Base-by-base conservation (phyloP, 1,284 basidiomycete species). In the Papiliotrema nemorosa region DNA sequence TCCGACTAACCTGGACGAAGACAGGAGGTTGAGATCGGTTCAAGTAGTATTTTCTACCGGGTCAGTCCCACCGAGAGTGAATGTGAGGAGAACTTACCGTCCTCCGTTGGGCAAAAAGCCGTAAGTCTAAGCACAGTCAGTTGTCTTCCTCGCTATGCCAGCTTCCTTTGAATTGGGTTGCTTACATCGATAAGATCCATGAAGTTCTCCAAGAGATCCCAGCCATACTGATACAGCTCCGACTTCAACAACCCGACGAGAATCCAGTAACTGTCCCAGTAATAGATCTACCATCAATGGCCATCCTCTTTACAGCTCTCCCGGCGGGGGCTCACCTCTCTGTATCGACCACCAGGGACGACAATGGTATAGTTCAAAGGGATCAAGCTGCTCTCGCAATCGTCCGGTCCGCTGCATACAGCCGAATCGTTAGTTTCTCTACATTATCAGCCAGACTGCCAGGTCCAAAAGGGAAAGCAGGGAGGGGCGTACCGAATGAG, bases 91-190 rank as follows among this genome's bases (percentile, higher is more conserved):
- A 21, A 41, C 51, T 47, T 21, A 58, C 57, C 62, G 80, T 14
- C 90, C 90, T 13, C 92, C 92, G 65, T 96, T 97, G 2, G 91
- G 91, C 58, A 97, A 85, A 75, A 94, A 97, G 0, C 91, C 91
- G 50, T 72, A 72, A 2, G 47, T 42, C 67, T 70, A 41, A 3
- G 21, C 20, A 5, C 9, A 29, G 26, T 52, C 40, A 51, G 36
- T n/a, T 7, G 20, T n/a, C n/a, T n/a, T n/a, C n/a, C n/a, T n/a
- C n/a, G n/a, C n/a, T 31, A 31, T 31, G 29, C 14, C 29, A 31
- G 29, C 29, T 31, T 7, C 14, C 7, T 14, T 4, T 43, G 16
- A 10, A 5, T 13, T 29, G 3, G 5, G 3, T 38, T 9, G 80
- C 65, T 52, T 35, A 72, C 72, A 33, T 87, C 82, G 45, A 96